These are phyloP conservation scores for Cladosporium sp. DNA, from an alignment of 2,329 filamentous ascomycete genomes.

Conservation along the genomic window DNA sequence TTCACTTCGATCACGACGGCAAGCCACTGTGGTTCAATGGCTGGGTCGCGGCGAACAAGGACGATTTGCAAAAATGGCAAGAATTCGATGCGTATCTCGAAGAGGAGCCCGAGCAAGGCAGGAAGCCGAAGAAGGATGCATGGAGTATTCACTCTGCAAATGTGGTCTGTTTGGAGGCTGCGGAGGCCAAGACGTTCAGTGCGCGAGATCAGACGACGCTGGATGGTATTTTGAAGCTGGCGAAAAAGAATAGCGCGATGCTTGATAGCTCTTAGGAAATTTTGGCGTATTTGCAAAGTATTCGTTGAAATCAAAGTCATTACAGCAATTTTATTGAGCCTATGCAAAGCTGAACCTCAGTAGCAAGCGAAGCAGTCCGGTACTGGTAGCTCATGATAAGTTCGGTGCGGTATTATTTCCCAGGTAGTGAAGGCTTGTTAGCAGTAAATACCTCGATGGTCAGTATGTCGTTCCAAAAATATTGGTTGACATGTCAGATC, in stretches of 20 bases:
- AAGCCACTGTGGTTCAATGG: conserved; percentile 53
- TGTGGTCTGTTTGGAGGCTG: conserved; percentile 41
- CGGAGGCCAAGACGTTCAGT: conserved; percentile 32
- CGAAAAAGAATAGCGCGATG: conserved; percentile 22
- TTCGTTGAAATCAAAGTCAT: not conserved
- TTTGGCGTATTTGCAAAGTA: not conserved
- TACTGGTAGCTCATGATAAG: not conserved
- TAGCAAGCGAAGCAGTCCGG: not conserved
- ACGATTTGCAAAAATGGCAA: conserved; percentile 41
- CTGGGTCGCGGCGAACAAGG: conserved; percentile 49
- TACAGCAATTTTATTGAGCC: not conserved
- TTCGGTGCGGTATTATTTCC: not conserved
- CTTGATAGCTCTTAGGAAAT: not conserved
- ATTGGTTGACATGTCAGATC: not conserved
- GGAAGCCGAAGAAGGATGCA: conserved; percentile 28
- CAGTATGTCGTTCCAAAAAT: not conserved
- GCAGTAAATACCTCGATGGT: not conserved
- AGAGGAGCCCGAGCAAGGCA: conserved; percentile 35
- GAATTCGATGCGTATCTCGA: conserved; percentile 41
- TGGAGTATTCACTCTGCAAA: conserved; percentile 42
- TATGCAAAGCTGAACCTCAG: not conserved
- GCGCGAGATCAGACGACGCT: conserved; percentile 33
- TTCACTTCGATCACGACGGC: conserved; percentile 47
- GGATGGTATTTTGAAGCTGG: conserved; percentile 36
- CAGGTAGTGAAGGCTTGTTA: not conserved